Evolutionary conservation across 2,329 filamentous ascomycete species (phyloP), one percentile per base, ranked within the genome.

Genomic region (Colletotrichum graminicola): DNA sequence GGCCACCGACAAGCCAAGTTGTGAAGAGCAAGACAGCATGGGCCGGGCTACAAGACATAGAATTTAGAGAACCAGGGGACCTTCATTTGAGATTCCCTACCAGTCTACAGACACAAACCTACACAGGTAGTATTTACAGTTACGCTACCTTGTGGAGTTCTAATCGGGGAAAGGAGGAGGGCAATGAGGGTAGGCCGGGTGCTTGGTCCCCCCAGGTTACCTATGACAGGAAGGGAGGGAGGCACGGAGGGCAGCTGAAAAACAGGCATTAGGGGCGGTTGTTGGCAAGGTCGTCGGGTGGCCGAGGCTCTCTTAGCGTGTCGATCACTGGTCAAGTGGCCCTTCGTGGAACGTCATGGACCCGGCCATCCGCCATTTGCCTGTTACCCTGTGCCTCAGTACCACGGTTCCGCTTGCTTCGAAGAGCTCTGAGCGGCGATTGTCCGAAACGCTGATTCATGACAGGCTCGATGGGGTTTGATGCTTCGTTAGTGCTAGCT

Each of bases 251-350:
- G 10, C 26, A 21, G 16, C 29, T 26, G 11, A n/a, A 32, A 34
- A 18, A 54, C 29, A 18, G 2, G 23, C 29, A 34, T 21, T 18
- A 34, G 41, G 7, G 14, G 56, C 56, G n/a, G 43, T 21, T 61
- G 43, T 34, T 18, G 21, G 47, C n/a, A n/a, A 41, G 14, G 29
- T 36, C n/a, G 43, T 23, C 21, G 2, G 21, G 52, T 23, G 10
- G 63, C 51, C 67, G 67, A 67, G 67, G 56, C 56, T 51, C 43
- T 43, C 34, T 67, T 62, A 71, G 67, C 52, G 56, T 39, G 67
- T 62, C 68, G 64, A 71, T 71, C 68, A 52, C 51, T 45, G 43
- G 51, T 59, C 57, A 47, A 71, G 51, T 67, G 68, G 57, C 41
- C 39, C 34, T 16, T 26, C n/a, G 29, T 29, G 51, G 51, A 45